Evolutionary conservation across 148 eudicot genomes (phyloP), one percentile per base, ranked within the genome.

Genomic region (Linanthus parryae): DNA sequence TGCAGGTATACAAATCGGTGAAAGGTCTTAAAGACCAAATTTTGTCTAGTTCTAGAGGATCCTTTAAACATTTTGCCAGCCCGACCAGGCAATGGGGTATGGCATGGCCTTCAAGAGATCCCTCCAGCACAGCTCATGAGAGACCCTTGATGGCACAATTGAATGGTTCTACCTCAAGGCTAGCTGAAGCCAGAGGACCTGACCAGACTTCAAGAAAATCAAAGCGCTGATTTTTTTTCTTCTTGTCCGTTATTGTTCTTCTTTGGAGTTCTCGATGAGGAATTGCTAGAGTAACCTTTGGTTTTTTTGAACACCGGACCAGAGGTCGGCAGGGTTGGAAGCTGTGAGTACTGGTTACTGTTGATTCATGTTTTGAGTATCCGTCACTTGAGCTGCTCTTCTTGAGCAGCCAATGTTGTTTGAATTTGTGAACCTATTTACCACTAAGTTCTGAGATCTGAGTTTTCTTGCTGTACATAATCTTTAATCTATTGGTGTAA

Each of bases 21-120:
- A 80, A 71, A 54, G 49, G 70, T 65, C 65, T 59, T 14, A 63
- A 69, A 61, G 88, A 82, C 48, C 85, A 68, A 13, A 21, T 65
- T 38, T 53, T 82, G 63, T 69, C 82, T 21, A 79, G 67, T 66
- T 79, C 77, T 11, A 75, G 75, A 57, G 70, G 70, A 27, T 46
- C 65, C 15, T 63, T 51, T 8, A 50, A 65, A 43, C 82, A 75
- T 29, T 45, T 22, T 24, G 56, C 55, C 3, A 67, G 80, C 54
- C 71, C 79, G 4, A 62, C 71, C 25, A 58, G 67, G 57, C 69
- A 62, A 28, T 57, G 31, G 51, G 75, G 77, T 15, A 65, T 61
- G 19, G 65, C 66, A 8, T 61, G 74, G 73, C 70, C 71, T 25
- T 55, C 77, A n/a, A 48, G 69, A 31, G 79, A 73, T 20, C 70